These are phyloP conservation scores for Fistulina hepatica DNA, from an alignment of 1,284 basidiomycete genomes.

Conservation along the genomic window DNA sequence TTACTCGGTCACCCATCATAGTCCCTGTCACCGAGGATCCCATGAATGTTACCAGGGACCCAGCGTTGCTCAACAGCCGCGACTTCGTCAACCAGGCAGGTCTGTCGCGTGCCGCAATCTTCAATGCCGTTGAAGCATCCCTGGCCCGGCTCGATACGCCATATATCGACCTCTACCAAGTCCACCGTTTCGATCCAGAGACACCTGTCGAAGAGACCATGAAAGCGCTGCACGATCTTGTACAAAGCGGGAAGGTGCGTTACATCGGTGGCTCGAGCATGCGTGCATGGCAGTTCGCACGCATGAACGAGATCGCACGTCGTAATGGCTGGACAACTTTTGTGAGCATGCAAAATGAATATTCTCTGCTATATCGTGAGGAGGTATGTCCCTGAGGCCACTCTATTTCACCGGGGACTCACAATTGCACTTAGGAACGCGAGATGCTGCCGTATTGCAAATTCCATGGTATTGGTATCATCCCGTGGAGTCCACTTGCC, in stretches of 20 bases:
- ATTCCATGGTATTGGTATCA: constrained; percentile 16
- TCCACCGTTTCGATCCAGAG: constrained; percentile 27
- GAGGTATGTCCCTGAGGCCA: constrained; percentile 25
- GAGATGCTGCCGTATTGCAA: constrained; percentile 18
- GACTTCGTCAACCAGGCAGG: constrained; percentile 34
- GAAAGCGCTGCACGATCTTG: constrained; percentile 32
- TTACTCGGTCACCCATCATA: constrained; percentile 13
- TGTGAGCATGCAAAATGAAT: constrained; percentile 28
- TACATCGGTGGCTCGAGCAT: constrained; percentile 32
- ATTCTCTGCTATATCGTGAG: constrained; percentile 29
- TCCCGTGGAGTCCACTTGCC: constrained; percentile 16
- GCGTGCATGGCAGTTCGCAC: constrained; percentile 24
- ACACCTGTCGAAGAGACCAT: constrained; percentile 31
- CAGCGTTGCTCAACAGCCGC: constrained; percentile 15
- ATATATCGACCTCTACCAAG: constrained; percentile 38
- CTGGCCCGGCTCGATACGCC: constrained; percentile 30
- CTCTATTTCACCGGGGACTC: neutral
- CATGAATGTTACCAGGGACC: neutral
- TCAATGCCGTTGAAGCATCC: constrained; percentile 26
- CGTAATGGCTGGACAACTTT: constrained; percentile 27
- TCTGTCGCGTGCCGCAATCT: constrained; percentile 27
- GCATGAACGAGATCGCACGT: constrained; percentile 27
- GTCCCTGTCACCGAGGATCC: constrained; percentile 9
- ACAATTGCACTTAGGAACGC: constrained; percentile 11
- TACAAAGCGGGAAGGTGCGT: constrained; percentile 29